Evolutionary conservation across 208 protist genomes (phyloP).

Genomic region (Acanthamoeba triangularis): DNA sequence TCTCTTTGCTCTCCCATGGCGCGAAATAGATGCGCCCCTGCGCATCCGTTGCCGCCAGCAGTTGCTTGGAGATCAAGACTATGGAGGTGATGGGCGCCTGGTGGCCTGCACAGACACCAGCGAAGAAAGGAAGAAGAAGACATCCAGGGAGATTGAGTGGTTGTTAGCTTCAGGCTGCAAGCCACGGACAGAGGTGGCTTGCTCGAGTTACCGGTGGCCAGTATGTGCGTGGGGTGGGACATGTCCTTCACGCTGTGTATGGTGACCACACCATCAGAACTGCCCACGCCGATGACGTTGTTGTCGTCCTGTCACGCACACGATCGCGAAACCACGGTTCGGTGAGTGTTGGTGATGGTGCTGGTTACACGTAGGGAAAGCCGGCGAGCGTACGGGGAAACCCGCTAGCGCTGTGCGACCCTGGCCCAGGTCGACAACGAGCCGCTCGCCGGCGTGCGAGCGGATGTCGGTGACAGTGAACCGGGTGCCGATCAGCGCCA

Average conservation of each 20-base stretch:
- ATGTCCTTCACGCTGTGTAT: slow-evolving; percentile 5
- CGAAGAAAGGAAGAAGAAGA: background rate
- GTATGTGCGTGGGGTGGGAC: background rate
- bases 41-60: background rate
- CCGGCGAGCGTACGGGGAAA: background rate
- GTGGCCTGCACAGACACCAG: background rate
- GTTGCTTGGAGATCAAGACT: background rate
- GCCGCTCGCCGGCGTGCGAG: background rate
- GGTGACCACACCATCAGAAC: background rate
- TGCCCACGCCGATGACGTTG: background rate
- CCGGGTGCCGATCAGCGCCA: background rate
- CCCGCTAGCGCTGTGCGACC: background rate
- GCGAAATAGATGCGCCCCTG: background rate
- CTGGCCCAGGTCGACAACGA: background rate
- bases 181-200: background rate
- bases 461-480: background rate
- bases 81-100: background rate
- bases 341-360: background rate
- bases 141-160: background rate
- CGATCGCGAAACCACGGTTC: no score
- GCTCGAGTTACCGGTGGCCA: background rate
- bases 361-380: background rate
- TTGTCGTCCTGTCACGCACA: slow-evolving; percentile 23
- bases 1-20: background rate
- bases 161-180: background rate